Evolutionary conservation across 495 filamentous ascomycete species (phyloP).

Genomic region (Penicillium chermesinum): DNA sequence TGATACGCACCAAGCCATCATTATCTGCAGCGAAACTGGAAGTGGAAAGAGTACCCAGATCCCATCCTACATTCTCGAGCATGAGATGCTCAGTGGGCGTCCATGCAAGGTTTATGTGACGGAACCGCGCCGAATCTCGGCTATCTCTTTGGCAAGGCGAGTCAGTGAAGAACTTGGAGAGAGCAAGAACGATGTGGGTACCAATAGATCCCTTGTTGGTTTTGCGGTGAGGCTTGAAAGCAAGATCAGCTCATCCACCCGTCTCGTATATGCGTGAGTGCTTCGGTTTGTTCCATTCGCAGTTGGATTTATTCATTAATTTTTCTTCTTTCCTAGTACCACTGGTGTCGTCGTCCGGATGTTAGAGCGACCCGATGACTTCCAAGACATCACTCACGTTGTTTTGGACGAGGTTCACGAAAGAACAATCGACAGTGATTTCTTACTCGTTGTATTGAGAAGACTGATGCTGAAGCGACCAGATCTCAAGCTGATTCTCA

Average conservation of each 20-base stretch:
- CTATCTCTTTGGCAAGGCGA: slow-evolving; percentile 82
- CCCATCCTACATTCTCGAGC: slow-evolving; percentile 84
- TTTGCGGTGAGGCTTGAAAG: slow-evolving; percentile 92
- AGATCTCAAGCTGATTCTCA: slow-evolving; percentile 78
- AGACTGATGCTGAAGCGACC: slow-evolving; percentile 67
- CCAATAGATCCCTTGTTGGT: slow-evolving; percentile 75
- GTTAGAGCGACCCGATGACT: slow-evolving; percentile 80
- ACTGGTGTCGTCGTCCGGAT: slow-evolving; percentile 94
- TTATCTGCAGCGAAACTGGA: slow-evolving; percentile 93
- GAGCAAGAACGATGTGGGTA: slow-evolving; percentile 72
- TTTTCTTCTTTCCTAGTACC: slow-evolving; percentile 27
- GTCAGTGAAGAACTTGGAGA: slow-evolving; percentile 95
- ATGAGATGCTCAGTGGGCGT: slow-evolving; percentile 73
- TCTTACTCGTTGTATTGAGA: slow-evolving; percentile 83
- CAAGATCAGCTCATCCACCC: slow-evolving; percentile 71
- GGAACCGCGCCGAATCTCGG: slow-evolving; percentile 93
- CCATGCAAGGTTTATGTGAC: slow-evolving; percentile 92
- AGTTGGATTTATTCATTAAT: too few species aligned
- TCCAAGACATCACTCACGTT: slow-evolving; percentile 85
- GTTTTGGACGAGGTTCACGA: slow-evolving; percentile 96
- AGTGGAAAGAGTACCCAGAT: slow-evolving; percentile 97
- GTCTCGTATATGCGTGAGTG: slow-evolving; percentile 74
- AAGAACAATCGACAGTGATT: slow-evolving; percentile 90
- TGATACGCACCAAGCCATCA: slow-evolving; percentile 71
- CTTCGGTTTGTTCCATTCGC: not conserved